Evolutionary conservation across 495 filamentous ascomycete species (phyloP), one percentile per base, ranked within the genome.

Genomic region (Hypoxylon subgilvum): DNA sequence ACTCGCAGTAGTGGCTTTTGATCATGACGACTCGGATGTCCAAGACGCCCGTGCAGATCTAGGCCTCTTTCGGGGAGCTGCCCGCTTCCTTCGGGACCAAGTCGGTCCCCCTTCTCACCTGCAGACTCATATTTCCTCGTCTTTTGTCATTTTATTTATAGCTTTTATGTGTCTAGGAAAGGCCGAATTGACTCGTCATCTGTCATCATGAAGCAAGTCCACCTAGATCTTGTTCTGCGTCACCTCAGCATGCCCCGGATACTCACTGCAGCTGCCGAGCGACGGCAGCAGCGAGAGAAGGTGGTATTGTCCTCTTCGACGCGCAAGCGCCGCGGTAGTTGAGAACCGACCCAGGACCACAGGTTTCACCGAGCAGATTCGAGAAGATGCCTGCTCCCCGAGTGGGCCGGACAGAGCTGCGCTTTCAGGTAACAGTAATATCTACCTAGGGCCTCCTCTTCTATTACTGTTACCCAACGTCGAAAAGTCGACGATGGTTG

Each of bases 1-100:
- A 58, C 54, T 58, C 44, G 61, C 61, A 64, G 61, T 54, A 64
- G 61, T 34, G 54, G 32, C 43, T 34, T 30, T 44, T 21, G 9
- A 46, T 35, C 22, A 46, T 31, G 38, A 44, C 57, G 40, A 49
- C 57, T 32, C 36, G 31, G 57, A 12, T 28, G 42, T 25, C 30
- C 23, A 10, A 59, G 48, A 59, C 34, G 34, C 22, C 35, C 23
- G 18, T 38, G 61, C 44, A 31, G 61, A 63, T 54, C 50, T 35
- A 32, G 43, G 9, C 49, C 36, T 28, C 48, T 50, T 63, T 54
- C 17, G 53, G 60, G 36, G 31, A n/a, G 21, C 1, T 42, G 43
- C 32, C 43, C 51, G 43, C 54, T 44, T 50, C 61, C 60, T 63
- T 53, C 53, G 42, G n/a, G 17, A 17, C 61, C 38, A 18, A 40